Conservation (phyloP, 305 asterid species). For the Rubia balearica region DNA sequence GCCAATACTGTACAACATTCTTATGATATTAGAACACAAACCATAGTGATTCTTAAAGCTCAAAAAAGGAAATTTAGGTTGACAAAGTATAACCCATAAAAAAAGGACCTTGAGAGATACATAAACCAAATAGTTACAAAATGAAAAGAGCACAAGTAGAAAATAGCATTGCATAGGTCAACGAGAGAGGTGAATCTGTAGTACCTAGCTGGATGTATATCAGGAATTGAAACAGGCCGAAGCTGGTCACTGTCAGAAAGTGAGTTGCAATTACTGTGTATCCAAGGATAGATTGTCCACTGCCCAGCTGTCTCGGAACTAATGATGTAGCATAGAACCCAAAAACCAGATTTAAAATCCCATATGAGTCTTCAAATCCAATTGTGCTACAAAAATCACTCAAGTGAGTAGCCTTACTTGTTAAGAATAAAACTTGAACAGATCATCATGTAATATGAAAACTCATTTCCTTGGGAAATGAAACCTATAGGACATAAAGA, state of each 20-base stretch:
- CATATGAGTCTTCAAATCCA: background rate
- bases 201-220: slow-evolving; percentile 94
- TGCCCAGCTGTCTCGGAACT: slow-evolving; percentile 64
- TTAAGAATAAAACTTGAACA: slow-evolving; percentile 96
- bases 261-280: slow-evolving; percentile 90
- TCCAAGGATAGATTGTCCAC: slow-evolving; percentile 98
- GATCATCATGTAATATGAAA: slow-evolving; percentile 98
- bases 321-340: slow-evolving; percentile 20
- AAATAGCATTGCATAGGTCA: background rate
- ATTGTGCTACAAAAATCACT: slow-evolving; percentile 18
- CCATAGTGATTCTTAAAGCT: background rate
- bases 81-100: background rate
- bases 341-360: slow-evolving; percentile 16
- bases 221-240: slow-evolving; percentile 81
- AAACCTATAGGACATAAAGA: slow-evolving; percentile 45
- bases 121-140: background rate
- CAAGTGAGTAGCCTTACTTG: slow-evolving; percentile 42
- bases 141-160: background rate
- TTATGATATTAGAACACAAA: background rate
- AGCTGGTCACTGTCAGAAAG: slow-evolving; percentile 83
- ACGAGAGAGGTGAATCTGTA: slow-evolving; percentile 14
- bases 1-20: background rate
- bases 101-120: background rate
- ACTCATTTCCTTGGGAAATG: slow-evolving; percentile 92
- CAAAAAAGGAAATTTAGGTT: background rate